Base-by-base conservation (phyloP, 1,284 basidiomycete species). In the Pseudozyma thailandica region DNA sequence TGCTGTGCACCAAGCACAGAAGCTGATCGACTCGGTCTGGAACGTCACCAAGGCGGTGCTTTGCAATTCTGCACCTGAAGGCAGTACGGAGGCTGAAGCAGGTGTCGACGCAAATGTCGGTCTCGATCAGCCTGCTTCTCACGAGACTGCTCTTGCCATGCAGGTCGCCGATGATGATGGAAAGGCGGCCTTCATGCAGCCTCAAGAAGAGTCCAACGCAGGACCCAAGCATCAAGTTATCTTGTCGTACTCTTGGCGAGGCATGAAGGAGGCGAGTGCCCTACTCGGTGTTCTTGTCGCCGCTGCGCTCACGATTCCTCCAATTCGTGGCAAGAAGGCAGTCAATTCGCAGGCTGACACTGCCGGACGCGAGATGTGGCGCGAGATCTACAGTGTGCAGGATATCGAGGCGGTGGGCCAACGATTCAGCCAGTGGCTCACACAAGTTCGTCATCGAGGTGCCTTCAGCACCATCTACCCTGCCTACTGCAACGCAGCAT, bases 381-480 rank as follows among this genome's bases (percentile, higher is more conserved):
- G 61, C 18, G 53, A 71, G 33, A 47, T 65, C 33, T 64, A 49
- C 43, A 42, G 41, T 18, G 47, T 61, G 1, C 46, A 64, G 31
- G 53, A 51, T 21, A 70, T 82, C 42, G 42, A 74, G 37, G 51
- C 55, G 4, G 74, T 81, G 13, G 83, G 80, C 25, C 69, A 61
- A 18, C 71, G 78, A n/a, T 83, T 81, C 61, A 73, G 73, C 20
- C 53, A 63, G 27, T 84, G 83, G 83, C 60, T 84, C 30, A 77
- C 81, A 0, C 69, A 74, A 3, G 78, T 84, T 2, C 77, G 83
- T 1, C 83, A 84, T 44, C 77, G 83, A 12, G 83, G 83, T 12
- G 83, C 83, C 0, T 81, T 82, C 57, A 83, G 82, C 57, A 82
- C 78, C 26, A 66, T 83, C 18, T 82, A 81, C 47, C 83, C 83